A percentile compares a stretch with the other conserved stretches of the same genome.
These are phyloP conservation scores for Hypholoma fasciculare DNA, from an alignment of 768 basidiomycete genomes.

Conservation along the genomic window DNA sequence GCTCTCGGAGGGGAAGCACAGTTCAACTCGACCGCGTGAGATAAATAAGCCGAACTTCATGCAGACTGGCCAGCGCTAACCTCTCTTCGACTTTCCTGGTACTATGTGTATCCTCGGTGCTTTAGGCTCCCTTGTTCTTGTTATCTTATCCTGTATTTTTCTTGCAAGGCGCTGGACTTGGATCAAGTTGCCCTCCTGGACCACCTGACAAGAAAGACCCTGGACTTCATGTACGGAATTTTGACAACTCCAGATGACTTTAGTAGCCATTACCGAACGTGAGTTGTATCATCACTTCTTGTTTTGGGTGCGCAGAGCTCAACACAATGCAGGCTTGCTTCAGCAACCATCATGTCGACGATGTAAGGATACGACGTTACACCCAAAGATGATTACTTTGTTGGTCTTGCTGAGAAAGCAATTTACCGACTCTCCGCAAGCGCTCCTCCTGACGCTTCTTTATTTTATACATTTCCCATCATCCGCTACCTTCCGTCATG, in stretches of 20 bases:
- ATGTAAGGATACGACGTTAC: constrained; percentile 13
- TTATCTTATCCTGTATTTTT: too few relatives aligned
- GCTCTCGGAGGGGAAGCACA: too few relatives aligned
- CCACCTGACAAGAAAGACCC: constrained; percentile 16
- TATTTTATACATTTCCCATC: constrained; percentile 5
- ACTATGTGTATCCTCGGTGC: too few relatives aligned
- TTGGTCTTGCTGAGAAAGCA: constrained; percentile 8
- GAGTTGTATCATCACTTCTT: background rate
- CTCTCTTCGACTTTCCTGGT: too few relatives aligned
- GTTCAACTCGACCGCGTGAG: too few relatives aligned
- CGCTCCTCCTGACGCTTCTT: constrained; percentile 5
- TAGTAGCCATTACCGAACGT: constrained; percentile 9
- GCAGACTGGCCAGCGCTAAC: too few relatives aligned
- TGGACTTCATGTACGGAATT: constrained; percentile 13
- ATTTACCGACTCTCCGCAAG: constrained; percentile 9
- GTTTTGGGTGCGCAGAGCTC: too few relatives aligned
- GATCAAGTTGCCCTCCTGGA: background rate
- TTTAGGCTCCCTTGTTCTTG: too few relatives aligned
- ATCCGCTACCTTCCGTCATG: constrained; percentile 14
- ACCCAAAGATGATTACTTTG: constrained; percentile 14
- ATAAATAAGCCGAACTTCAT: too few relatives aligned
- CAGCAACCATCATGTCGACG: constrained; percentile 12
- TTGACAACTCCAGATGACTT: constrained; percentile 13
- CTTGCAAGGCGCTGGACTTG: too few relatives aligned
- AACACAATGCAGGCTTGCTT: background rate